phyloP scores from a whole-genome alignment of 2,329 filamentous ascomycete species.

The Alternaria angustiovoidea region DNA sequence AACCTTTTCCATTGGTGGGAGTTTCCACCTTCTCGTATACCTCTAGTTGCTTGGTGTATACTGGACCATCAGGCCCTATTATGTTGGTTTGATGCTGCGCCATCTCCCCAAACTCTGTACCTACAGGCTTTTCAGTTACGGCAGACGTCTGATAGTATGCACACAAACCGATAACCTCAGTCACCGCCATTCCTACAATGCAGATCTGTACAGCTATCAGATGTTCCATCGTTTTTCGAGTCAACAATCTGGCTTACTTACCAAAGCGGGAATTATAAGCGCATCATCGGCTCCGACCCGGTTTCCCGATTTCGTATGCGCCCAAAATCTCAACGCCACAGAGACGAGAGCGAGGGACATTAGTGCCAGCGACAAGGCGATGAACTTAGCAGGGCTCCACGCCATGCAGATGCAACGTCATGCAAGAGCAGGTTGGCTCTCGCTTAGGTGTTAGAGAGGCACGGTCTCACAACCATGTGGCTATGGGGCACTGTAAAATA shows the following conservation, averaged over 20 bases:
- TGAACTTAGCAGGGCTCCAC: neutral
- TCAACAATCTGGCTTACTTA: neutral
- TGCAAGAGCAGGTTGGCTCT: too few relatives aligned
- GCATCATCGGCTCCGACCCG: neutral
- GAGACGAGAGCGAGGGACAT: neutral
- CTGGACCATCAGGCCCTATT: neutral
- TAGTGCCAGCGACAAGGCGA: neutral
- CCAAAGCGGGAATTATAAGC: neutral
- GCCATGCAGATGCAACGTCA: neutral
- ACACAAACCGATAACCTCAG: neutral
- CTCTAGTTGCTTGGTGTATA: neutral
- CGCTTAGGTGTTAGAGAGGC: too few relatives aligned
- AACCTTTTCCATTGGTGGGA: neutral
- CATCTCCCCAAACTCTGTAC: neutral
- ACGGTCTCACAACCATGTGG: too few relatives aligned
- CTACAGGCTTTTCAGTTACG: neutral
- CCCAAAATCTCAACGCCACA: neutral
- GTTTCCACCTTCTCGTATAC: neutral
- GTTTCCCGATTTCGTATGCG: neutral
- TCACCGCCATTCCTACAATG: neutral
- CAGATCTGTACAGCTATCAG: neutral
- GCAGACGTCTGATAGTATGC: neutral
- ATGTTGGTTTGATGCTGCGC: slow-evolving; percentile 4
- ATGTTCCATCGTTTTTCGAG: neutral
- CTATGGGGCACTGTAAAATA: too few relatives aligned